Percentiles rank a stretch among this genome's conserved stretches.
These are phyloP conservation scores for Fragaria vesca DNA, from an alignment of 306 rosid species.

Conservation along the genomic window DNA sequence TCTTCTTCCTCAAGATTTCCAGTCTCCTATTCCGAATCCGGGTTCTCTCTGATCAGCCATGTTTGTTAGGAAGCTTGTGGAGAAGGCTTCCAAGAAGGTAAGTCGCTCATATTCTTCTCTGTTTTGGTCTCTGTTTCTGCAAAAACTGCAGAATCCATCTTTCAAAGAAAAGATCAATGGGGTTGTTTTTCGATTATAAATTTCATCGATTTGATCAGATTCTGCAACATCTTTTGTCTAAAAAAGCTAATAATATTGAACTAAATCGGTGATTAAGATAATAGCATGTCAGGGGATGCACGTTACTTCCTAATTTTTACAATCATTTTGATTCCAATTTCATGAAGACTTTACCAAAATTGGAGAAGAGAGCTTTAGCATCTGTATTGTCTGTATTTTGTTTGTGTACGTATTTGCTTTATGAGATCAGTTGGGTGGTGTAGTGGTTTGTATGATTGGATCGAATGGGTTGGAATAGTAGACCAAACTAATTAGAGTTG, in stretches of 20 bases:
- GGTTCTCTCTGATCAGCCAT: constrained; percentile 22
- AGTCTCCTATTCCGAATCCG: neutral
- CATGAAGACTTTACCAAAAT: neutral
- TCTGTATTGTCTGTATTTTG: neutral
- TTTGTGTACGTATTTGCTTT: neutral
- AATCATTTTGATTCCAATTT: neutral
- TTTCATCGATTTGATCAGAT: neutral
- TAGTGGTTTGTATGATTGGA: neutral
- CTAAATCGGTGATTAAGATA: neutral
- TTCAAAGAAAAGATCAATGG: neutral
- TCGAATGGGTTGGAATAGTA: neutral
- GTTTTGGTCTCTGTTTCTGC: neutral
- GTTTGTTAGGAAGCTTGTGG: constrained; percentile 82
- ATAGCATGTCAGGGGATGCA: constrained; percentile 14
- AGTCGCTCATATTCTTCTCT: neutral
- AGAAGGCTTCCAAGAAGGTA: constrained; percentile 88
- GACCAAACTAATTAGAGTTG: neutral
- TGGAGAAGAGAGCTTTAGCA: neutral
- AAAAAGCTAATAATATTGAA: neutral
- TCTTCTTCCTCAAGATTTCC: neutral
- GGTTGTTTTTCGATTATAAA: neutral
- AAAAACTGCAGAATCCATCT: neutral
- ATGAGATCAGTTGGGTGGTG: constrained; percentile 2
- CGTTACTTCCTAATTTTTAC: constrained; percentile 4
- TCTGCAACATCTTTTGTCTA: neutral